Percentiles rank a stretch among this genome's conserved stretches.
These are phyloP conservation scores for Pilaira anomala DNA, from an alignment of 192 early-diverging fungal genomes.

Conservation along the genomic window DNA sequence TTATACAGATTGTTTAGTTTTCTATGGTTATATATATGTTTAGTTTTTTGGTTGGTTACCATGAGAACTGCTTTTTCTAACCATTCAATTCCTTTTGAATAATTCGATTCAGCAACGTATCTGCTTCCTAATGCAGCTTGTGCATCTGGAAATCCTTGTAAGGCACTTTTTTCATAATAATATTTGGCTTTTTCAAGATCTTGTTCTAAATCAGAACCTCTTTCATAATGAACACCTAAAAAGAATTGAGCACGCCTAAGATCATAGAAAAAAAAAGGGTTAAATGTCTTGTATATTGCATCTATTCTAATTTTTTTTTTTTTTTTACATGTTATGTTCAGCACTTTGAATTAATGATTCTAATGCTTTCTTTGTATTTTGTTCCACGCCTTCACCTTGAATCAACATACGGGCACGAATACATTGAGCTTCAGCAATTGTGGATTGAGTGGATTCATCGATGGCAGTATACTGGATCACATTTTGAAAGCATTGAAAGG, in stretches of 20 bases:
- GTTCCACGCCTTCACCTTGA: conserved; percentile 26
- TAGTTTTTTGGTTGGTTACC: conserved; percentile 16
- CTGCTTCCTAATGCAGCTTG: conserved; percentile 36
- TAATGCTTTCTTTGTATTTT: conserved; percentile 18
- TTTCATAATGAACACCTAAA: conserved; percentile 33
- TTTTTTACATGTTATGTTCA: conserved; percentile 24
- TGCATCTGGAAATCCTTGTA: conserved; percentile 32
- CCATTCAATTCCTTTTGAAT: conserved; percentile 30
- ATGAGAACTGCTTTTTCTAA: conserved; percentile 27
- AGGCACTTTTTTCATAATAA: conserved; percentile 29
- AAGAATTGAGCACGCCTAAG: conserved; percentile 38
- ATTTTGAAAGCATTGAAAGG: conserved; percentile 22
- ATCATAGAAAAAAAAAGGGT: not conserved
- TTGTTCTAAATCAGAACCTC: conserved; percentile 21
- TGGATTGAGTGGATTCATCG: not conserved
- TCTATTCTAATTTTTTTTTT: not conserved
- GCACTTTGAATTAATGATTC: conserved; percentile 22
- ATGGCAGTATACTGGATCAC: not conserved
- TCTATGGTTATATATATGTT: too few species aligned
- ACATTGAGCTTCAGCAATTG: conserved; percentile 27
- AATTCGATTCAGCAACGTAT: conserved; percentile 14
- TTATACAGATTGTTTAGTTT: too few species aligned
- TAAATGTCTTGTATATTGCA: not conserved
- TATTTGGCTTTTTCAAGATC: conserved; percentile 25
- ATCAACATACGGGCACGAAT: conserved; percentile 19